These are phyloP conservation scores for Nakaseomyces bracarensis DNA, from an alignment of 1,139 yeast species.

Conservation along the genomic window DNA sequence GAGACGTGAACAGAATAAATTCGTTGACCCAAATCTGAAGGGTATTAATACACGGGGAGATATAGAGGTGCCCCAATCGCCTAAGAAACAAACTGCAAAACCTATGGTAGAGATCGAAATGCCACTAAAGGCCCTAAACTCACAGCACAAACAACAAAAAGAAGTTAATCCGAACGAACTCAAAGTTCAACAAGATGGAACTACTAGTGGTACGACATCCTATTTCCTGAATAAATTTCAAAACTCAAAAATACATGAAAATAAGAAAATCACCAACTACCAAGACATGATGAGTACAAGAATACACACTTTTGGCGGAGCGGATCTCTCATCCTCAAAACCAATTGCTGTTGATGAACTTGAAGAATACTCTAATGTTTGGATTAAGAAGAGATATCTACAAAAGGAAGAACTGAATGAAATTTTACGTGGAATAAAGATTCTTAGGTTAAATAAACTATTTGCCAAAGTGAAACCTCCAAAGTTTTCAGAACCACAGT, in stretches of 20 bases:
- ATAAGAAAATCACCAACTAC: constrained; percentile 16
- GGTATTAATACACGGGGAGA: constrained; percentile 1
- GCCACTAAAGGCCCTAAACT: not conserved
- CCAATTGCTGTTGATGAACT: constrained; percentile 30
- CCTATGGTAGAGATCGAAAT: constrained; percentile 1
- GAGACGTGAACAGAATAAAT: constrained; percentile 10
- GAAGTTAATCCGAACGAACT: constrained; percentile 11
- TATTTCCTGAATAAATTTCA: constrained; percentile 32
- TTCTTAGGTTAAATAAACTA: constrained; percentile 48
- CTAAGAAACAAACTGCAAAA: constrained; percentile 9
- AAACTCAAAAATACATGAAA: constrained; percentile 20
- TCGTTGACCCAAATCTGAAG: constrained; percentile 20
- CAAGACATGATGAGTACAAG: constrained; percentile 29
- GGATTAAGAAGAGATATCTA: constrained; percentile 42
- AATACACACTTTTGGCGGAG: constrained; percentile 33
- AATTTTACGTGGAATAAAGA: constrained; percentile 40
- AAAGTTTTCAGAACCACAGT: constrained; percentile 55
- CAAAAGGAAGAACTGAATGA: constrained; percentile 31
- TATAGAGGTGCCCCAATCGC: constrained; percentile 25
- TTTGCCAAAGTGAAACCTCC: constrained; percentile 65
- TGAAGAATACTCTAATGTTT: constrained; percentile 34
- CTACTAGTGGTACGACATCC: constrained; percentile 22
- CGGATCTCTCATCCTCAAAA: constrained; percentile 15
- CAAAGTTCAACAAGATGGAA: not conserved
- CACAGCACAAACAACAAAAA: constrained; percentile 9